Conservation (phyloP, 805 yeast genomes). For the Metschnikowia baotianmanensis region DNA sequence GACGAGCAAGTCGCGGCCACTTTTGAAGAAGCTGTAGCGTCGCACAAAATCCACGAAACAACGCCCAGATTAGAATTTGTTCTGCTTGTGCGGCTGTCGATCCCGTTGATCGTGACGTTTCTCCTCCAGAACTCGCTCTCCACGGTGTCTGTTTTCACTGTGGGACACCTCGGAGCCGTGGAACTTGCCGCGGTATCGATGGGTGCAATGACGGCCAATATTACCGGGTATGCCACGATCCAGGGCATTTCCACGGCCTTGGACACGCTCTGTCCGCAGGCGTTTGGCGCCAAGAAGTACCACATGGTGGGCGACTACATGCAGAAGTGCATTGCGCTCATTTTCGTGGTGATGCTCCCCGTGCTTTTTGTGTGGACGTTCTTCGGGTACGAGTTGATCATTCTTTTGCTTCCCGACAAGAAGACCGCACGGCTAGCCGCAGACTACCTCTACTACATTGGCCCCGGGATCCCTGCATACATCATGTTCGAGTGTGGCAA, state of each 20-base stretch:
- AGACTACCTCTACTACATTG: conserved; percentile 33
- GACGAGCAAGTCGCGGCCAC: conserved; percentile 32
- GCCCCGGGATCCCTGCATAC: conserved; percentile 43
- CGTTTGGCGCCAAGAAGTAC: conserved; percentile 43
- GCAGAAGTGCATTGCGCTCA: conserved; percentile 37
- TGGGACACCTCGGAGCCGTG: conserved; percentile 44
- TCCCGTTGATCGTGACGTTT: conserved; percentile 42
- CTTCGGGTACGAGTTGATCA: conserved; percentile 27
- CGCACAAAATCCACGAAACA: conserved; percentile 18
- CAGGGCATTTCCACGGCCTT: conserved; percentile 48
- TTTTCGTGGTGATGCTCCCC: conserved; percentile 35
- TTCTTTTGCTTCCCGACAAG: conserved; percentile 30
- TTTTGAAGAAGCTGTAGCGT: conserved; percentile 36
- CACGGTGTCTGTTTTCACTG: conserved; percentile 42
- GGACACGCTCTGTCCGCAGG: conserved; percentile 46
- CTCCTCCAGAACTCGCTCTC: conserved; percentile 44
- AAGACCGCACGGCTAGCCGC: conserved; percentile 36
- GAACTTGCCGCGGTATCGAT: conserved; percentile 47
- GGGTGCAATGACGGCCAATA: conserved; percentile 44
- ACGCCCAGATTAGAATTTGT: conserved; percentile 20
- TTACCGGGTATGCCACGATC: conserved; percentile 43
- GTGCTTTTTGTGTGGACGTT: conserved; percentile 42
- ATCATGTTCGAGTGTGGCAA: conserved; percentile 42
- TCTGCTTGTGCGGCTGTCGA: conserved; percentile 33
- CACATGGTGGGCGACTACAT: conserved; percentile 37